phyloP scores from a whole-genome alignment of 2,329 filamentous ascomycete genomes.

The Exophiala lecanii-corni region DNA sequence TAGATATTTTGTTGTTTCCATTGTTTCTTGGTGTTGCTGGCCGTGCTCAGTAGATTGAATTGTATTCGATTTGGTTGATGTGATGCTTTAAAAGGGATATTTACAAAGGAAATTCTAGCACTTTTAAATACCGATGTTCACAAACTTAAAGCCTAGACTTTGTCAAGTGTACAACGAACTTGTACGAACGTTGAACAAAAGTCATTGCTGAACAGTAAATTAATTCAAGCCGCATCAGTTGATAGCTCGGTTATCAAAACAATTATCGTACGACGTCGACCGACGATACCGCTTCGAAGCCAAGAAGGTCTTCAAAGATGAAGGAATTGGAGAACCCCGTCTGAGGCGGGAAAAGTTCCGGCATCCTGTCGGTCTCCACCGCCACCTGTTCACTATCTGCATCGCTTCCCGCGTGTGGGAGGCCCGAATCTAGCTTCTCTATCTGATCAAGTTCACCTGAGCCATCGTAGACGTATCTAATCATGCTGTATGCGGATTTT shows the following conservation, averaged over 20 bases:
- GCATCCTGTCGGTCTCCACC: background rate
- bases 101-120: too few relatives aligned
- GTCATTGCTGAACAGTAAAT: background rate
- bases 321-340: background rate
- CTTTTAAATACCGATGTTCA: too few relatives aligned
- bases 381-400: too few relatives aligned
- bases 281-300: background rate
- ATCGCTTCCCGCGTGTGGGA: too few relatives aligned
- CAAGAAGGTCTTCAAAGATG: background rate
- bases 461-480: too few relatives aligned
- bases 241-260: background rate
- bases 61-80: background rate
- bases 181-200: background rate
- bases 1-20: slow-evolving; percentile 20
- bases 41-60: background rate
- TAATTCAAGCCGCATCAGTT: background rate
- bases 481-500: too few relatives aligned
- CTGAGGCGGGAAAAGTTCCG: background rate
- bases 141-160: too few relatives aligned
- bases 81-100: too few relatives aligned
- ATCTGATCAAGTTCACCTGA: too few relatives aligned
- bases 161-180: background rate
- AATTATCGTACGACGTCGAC: background rate
- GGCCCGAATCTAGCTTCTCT: too few relatives aligned
- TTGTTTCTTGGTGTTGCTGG: background rate